Evolutionary conservation across 805 yeast genomes (phyloP).

Genomic region (Starmerella asiatica): DNA sequence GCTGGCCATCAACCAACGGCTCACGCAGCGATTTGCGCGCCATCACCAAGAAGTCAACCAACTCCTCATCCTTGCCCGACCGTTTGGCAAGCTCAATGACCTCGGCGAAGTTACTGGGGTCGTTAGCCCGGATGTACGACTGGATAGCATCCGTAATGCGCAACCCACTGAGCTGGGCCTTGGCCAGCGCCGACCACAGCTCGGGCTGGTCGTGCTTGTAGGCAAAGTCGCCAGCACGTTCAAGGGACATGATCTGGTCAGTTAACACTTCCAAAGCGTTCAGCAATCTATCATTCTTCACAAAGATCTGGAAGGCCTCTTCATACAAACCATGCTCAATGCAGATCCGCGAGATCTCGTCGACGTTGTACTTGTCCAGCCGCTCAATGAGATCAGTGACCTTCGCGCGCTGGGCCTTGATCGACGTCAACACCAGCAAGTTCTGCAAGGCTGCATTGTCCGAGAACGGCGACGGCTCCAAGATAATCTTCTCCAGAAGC

Average conservation of each 20-base stretch:
- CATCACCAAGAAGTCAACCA: conserved; percentile 73
- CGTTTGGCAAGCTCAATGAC: conserved; percentile 92
- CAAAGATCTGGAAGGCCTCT: conserved; percentile 88
- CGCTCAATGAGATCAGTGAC: conserved; percentile 76
- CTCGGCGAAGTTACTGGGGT: conserved; percentile 76
- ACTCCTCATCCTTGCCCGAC: conserved; percentile 92
- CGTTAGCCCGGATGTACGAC: conserved; percentile 83
- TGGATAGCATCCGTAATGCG: conserved; percentile 83
- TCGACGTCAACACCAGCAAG: conserved; percentile 79
- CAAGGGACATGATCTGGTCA: conserved; percentile 86
- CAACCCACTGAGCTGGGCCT: conserved; percentile 88
- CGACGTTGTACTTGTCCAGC: conserved; percentile 79
- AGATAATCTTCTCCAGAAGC: conserved; percentile 83
- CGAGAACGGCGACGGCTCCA: conserved; percentile 94
- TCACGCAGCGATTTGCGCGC: conserved; percentile 87
- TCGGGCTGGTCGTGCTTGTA: conserved; percentile 77
- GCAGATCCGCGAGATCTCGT: conserved; percentile 86
- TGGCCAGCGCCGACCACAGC: conserved; percentile 89
- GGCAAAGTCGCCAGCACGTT: conserved; percentile 86
- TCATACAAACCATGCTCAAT: conserved; percentile 77
- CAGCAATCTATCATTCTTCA: conserved; percentile 60
- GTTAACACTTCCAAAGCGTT: conserved; percentile 84
- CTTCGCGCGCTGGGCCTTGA: conserved; percentile 82
- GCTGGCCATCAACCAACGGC: conserved; percentile 83
- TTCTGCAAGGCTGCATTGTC: conserved; percentile 95